These are phyloP conservation scores for Apiotrichum montevideense DNA, from an alignment of 1,284 basidiomycete species.

Conservation along the genomic window DNA sequence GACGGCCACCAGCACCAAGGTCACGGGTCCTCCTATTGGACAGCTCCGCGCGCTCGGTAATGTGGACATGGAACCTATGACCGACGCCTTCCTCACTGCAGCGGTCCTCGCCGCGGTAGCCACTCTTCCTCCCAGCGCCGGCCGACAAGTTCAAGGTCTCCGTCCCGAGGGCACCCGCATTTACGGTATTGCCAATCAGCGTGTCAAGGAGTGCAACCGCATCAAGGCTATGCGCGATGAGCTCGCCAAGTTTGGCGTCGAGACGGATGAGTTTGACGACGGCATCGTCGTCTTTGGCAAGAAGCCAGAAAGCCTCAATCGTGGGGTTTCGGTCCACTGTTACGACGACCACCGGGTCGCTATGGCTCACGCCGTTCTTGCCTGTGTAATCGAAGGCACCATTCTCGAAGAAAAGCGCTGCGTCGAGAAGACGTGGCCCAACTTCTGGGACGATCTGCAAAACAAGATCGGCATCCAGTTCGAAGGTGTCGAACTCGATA, in stretches of 20 bases:
- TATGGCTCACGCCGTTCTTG: constrained; percentile 93
- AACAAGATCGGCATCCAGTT: constrained; percentile 89
- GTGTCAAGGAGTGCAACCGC: constrained; percentile 97
- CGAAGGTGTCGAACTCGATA: constrained; percentile 68
- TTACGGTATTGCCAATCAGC: constrained; percentile 92
- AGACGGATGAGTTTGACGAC: constrained; percentile 86
- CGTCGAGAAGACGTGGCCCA: constrained; percentile 99
- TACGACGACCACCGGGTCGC: constrained; percentile 99
- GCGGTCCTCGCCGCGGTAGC: constrained; percentile 86
- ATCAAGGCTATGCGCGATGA: constrained; percentile 96
- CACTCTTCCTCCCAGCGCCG: constrained; percentile 50
- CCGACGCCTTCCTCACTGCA: constrained; percentile 96
- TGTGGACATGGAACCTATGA: constrained; percentile 99
- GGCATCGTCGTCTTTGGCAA: constrained; percentile 86
- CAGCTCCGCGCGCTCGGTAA: constrained; percentile 74
- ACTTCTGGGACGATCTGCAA: constrained; percentile 98
- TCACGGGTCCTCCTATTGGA: constrained; percentile 78
- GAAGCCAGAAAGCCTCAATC: constrained; percentile 58
- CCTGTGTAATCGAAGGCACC: constrained; percentile 65
- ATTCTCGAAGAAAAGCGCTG: constrained; percentile 93
- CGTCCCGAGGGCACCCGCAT: constrained; percentile 64
- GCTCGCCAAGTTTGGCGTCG: constrained; percentile 90
- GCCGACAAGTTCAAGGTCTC: constrained; percentile 38
- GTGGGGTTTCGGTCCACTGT: constrained; percentile 75
- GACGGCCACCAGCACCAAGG: constrained; percentile 83